A percentile compares a stretch with the other conserved stretches of the same genome.
Evolutionary conservation across 768 basidiomycete genomes (phyloP).

Genomic region (Clathrus columnatus): DNA sequence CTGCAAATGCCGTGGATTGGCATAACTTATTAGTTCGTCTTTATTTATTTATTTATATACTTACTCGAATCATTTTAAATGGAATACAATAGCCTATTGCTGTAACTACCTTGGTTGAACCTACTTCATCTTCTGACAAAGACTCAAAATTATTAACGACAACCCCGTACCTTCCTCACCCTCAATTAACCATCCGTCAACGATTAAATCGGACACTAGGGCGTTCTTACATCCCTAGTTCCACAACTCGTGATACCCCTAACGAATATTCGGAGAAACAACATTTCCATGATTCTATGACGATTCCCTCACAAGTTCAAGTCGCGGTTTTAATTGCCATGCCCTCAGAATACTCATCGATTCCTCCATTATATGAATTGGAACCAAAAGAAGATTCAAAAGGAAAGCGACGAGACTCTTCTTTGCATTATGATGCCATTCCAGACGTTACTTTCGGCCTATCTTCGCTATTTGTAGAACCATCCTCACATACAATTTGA

Average conservation of each 20-base stretch:
- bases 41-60: background rate
- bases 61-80: background rate
- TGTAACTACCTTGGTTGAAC: background rate
- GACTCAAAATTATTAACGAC: background rate
- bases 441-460: constrained; percentile 5
- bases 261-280: background rate
- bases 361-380: background rate
- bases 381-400: background rate
- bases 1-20: background rate
- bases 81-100: background rate
- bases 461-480: background rate
- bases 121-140: background rate
- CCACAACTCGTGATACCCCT: background rate
- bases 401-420: background rate
- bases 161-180: background rate
- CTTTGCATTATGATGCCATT: background rate
- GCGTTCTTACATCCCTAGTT: background rate
- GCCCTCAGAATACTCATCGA: background rate
- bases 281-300: background rate
- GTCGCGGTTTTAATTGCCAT: constrained; percentile 10
- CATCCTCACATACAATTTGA: background rate
- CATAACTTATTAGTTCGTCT: background rate
- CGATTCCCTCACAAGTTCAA: background rate
- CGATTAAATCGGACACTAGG: background rate
- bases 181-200: background rate